phyloP scores from a whole-genome alignment of 2,329 filamentous ascomycete genomes.

The Akanthomyces uredinophilus region DNA sequence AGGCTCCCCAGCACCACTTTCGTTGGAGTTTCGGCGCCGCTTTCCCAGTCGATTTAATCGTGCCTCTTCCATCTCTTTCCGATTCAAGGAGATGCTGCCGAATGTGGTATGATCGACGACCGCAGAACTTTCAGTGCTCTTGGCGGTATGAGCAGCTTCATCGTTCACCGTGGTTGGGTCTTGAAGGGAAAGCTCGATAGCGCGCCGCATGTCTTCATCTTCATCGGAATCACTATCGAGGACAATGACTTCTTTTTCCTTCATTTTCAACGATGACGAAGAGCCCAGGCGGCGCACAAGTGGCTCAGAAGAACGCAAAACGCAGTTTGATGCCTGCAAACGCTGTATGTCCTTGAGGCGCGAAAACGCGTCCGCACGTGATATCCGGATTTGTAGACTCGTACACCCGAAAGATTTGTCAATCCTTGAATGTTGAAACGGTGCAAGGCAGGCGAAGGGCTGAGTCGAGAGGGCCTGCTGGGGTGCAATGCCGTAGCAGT shows the following conservation, averaged over 20 bases:
- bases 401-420: neutral
- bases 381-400: neutral
- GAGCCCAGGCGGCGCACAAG: neutral
- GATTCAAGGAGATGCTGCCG: conserved; percentile 56
- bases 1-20: neutral
- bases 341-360: neutral
- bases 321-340: neutral
- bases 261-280: conserved; percentile 17
- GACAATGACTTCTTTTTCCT: conserved; percentile 21
- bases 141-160: conserved; percentile 2
- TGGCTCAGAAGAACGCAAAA: neutral
- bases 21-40: conserved; percentile 27
- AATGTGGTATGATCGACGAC: conserved; percentile 15
- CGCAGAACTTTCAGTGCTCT: neutral
- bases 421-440: neutral
- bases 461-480: neutral
- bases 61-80: conserved; percentile 81
- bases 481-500: neutral
- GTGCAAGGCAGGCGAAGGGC: neutral
- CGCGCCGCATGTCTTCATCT: conserved; percentile 55
- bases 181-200: conserved; percentile 54
- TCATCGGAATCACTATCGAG: conserved; percentile 39
- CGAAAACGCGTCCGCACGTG: conserved; percentile 6
- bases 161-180: conserved; percentile 19
- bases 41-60: conserved; percentile 67